Evolutionary conservation across 129 eudicot genomes (phyloP), one percentile per base, ranked within the genome.

Genomic region (Apium graveolens): DNA sequence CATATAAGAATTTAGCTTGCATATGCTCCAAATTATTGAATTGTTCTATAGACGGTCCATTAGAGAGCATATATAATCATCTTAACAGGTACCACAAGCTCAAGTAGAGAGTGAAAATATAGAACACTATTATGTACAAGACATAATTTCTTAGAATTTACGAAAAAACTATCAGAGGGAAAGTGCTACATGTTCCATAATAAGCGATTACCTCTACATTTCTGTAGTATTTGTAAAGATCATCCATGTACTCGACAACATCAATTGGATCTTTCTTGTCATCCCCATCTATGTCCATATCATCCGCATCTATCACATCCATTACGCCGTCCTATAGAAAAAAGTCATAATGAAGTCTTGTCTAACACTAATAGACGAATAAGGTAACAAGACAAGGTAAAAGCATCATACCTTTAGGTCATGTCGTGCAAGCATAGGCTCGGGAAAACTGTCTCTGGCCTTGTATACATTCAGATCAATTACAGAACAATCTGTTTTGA

Each of bases 391-490:
- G 3, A 43, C 48, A 11, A 41, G 48, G 74, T 24, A 24, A 63
- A 62, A 69, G 0, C 26, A 70, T 74, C 60, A 49, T 88, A 88
- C 96, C 92, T 84, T 91, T 66, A 84, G 78, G 74, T 91, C 92
- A 71, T 93, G 91, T 65, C 91, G 98, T 77, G 91, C 93, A 81
- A 84, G 90, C 89, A 90, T 87, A 0, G 97, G 97, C 34, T 83
- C 90, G 66, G 83, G 77, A 39, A 80, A 74, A 26, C 84, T 89
- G 71, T 53, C 71, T 57, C 41, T 31, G 5, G 51, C 42, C 74
- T 79, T 81, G 78, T 80, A 35, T 13, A 39, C 80, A 49, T 89
- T 92, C 65, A 42, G 89, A 81, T 91, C 93, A 44, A 81, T 78
- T 35, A 89, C 82, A 70, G 79, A 48, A 73, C 86, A 76, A 24